Evolutionary conservation across 306 rosid genomes (phyloP), one percentile per base, ranked within the genome.

Genomic region (Cicer yamashitae): DNA sequence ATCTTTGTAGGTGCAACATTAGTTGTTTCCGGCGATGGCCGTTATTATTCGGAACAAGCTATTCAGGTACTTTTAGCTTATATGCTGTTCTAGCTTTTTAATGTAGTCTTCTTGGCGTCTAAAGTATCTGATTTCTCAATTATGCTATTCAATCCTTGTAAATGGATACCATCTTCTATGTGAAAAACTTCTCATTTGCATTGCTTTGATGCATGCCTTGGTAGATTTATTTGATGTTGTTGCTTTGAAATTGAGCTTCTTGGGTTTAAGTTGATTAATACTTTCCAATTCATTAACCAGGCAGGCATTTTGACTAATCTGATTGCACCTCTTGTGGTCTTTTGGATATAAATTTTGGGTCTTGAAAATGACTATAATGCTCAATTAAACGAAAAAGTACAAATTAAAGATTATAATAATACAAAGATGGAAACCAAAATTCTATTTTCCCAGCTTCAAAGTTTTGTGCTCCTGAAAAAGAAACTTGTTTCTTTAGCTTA

Each of bases 11-110:
- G 98, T 77, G 96, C 92, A 14, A 90, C 93, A 41, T 88, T 96
- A 41, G 98, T 96, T 88, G 98, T 92, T 58, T 96, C 99, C 67
- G 98, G 99, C 45, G 99, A 96, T 89, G 99, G 99, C 47, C 99
- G 99, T 74, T 92, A 92, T 82, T 96, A 58, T 71, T 90, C 99
- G 15, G 87, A 92, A 93, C 98, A 92, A 14, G 97, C 97, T 67
- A 88, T 96, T 80, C 99, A 89, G 99, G 99, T 92, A 54, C 72
- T 45, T 83, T 65, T 40, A 30, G 39, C 39, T 14, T 40, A 15
- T 15, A 59, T 7, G 3, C 57, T 54, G 10, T 14, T 65, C 43
- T 70, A 54, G 60, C 61, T 62, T 80, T 54, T 44, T 45, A 6
- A 38, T 67, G 53, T 60, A 18, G n/a, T 20, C 14, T 59, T 67